Conservation (phyloP, 1,139 yeast species). For the Lodderomyces theae region DNA sequence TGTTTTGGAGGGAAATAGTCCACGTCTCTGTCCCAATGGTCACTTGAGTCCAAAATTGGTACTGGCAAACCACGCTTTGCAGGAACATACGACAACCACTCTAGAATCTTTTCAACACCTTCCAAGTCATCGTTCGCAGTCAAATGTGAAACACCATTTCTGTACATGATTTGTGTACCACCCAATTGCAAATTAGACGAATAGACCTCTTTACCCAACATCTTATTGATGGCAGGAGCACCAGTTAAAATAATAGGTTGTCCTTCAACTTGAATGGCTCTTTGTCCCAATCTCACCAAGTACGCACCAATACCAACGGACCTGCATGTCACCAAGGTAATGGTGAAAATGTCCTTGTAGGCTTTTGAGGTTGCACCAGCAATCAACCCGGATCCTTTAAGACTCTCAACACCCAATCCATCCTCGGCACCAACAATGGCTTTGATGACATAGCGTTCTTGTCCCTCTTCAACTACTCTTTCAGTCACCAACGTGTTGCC, state of each 20-base stretch:
- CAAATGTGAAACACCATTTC: slow-evolving; percentile 94
- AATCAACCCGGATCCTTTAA: slow-evolving; percentile 95
- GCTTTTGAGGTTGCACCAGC: slow-evolving; percentile 99
- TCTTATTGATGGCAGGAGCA: slow-evolving; percentile 97
- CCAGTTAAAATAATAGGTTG: slow-evolving; percentile 98
- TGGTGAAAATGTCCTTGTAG: slow-evolving; percentile 93
- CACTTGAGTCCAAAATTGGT: slow-evolving; percentile 80
- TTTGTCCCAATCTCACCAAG: slow-evolving; percentile 94
- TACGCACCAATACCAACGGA: slow-evolving; percentile 99
- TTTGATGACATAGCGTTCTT: slow-evolving; percentile 74
- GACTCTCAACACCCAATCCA: slow-evolving; percentile 97
- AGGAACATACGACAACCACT: slow-evolving; percentile 96
- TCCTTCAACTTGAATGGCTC: slow-evolving; percentile 98
- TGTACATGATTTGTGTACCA: slow-evolving; percentile 98
- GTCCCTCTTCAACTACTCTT: slow-evolving; percentile 78
- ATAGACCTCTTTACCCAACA: slow-evolving; percentile 94
- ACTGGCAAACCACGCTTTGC: slow-evolving; percentile 88
- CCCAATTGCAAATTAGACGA: slow-evolving; percentile 96
- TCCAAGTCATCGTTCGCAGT: slow-evolving; percentile 95
- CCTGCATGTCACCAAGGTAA: slow-evolving; percentile 95
- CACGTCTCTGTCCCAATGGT: slow-evolving; percentile 90
- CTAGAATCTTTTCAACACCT: slow-evolving; percentile 91
- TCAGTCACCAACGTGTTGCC: slow-evolving; percentile 70
- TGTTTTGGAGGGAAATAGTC: slow-evolving; percentile 72
- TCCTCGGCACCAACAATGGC: slow-evolving; percentile 92